Evolutionary conservation across 106 monocot species (phyloP), one percentile per base, ranked within the genome.

Genomic region (Phalaenopsis equestris): DNA sequence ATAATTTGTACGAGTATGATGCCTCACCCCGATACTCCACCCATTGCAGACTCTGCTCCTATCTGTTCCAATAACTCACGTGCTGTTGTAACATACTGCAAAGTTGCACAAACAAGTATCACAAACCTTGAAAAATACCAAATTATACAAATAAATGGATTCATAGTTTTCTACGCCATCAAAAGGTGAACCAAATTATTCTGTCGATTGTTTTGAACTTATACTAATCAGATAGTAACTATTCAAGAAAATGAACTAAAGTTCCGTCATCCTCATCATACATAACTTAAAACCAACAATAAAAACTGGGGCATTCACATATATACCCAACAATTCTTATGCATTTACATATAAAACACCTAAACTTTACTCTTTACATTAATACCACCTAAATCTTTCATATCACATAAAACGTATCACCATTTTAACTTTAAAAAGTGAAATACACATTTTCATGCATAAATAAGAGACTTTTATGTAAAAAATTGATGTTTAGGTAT

Each of bases 31-130:
- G 89, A 65, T 43, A 80, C 48, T 73, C 92, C 92, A 72, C 82
- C 80, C 58, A 84, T 55, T 76, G 87, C 80, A 61, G 86, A 76
- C 80, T 92, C 92, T 75, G 78, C 76, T 30, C 80, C 87, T 67
- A 92, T 70, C 80, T 92, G 89, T 79, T 92, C 92, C 72, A 89
- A 83, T 55, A 81, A 80, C 70, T 92, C 92, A 36, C 92, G 81
- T 49, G 80, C 81, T 57, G 92, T 92, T 73, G 87, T 89, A 8
- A 92, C 75, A 84, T 92, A 92, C 92, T 92, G 82, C 72, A 80
- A 77, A 56, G 38, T 75, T 30, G 41, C 43, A 74, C 8, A 74
- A 76, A 47, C n/a, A 10, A 76, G 4, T 36, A 74, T 6, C n/a
- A 49, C 30, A 52, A 52, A 52, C 3, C 12, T 76, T 10, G 10